Percentiles rank a stretch among this genome's conserved stretches.
phyloP scores from a whole-genome alignment of 768 basidiomycete genomes.

The Amanita molliuscula region DNA sequence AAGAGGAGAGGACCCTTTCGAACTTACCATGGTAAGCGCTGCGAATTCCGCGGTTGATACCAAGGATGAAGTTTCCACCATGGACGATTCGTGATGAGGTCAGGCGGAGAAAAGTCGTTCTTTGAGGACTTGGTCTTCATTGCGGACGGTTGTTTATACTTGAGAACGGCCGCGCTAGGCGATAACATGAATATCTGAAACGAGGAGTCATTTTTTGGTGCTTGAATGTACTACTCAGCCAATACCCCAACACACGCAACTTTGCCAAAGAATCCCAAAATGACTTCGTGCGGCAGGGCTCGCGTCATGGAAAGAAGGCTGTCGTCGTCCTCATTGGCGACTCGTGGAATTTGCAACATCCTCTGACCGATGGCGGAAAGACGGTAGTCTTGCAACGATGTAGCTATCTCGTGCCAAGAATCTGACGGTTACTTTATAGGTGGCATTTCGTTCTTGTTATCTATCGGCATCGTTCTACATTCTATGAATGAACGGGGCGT shows the following conservation, averaged over 20 bases:
- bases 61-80: slow-evolving; percentile 91
- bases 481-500: too few relatives aligned
- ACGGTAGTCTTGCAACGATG: slow-evolving; percentile 88
- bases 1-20: too few relatives aligned
- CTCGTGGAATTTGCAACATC: slow-evolving; percentile 99
- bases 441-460: slow-evolving; percentile 42
- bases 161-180: slow-evolving; percentile 63
- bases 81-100: slow-evolving; percentile 70
- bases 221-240: slow-evolving; percentile 63
- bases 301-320: slow-evolving; percentile 44
- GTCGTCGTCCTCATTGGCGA: slow-evolving; percentile 87
- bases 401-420: slow-evolving; percentile 43
- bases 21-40: too few relatives aligned
- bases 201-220: slow-evolving; percentile 78
- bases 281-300: slow-evolving; percentile 50
- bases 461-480: background rate
- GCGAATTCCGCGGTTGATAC: too few relatives aligned
- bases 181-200: slow-evolving; percentile 36
- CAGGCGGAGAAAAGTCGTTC: slow-evolving; percentile 34
- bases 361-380: slow-evolving; percentile 97
- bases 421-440: slow-evolving; percentile 35
- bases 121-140: slow-evolving; percentile 75
- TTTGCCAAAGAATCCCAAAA: slow-evolving; percentile 75
- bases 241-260: slow-evolving; percentile 64
- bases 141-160: slow-evolving; percentile 94